Evolutionary conservation across 1,284 basidiomycete species (phyloP), one percentile per base, ranked within the genome.

Genomic region (Xanthoconium separans): DNA sequence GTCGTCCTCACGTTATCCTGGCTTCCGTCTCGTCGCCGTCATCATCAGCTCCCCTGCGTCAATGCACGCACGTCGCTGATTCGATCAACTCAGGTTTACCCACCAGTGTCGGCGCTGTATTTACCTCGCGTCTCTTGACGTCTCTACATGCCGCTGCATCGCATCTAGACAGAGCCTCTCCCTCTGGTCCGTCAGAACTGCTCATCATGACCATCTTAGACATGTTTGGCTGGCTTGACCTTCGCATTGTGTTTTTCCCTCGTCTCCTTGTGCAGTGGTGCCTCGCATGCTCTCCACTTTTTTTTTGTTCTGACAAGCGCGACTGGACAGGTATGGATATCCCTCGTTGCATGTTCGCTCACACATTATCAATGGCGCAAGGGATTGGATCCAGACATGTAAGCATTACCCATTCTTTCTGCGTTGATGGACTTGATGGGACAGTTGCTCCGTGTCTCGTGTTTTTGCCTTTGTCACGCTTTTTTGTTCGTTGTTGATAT

Each of bases 361-460:
- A 95, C 94, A 0, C 74, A 85, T 43, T 83, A 86, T 65, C 80
- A 98, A 40, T 98, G 95, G 95, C 82, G 81, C 24, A 82, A 78
- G 54, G 79, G 86, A 37, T 80, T 89, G 45, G 96, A 98, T 69
- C 96, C 96, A 12, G 95, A 97, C 70, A 89, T 91, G 72, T 97
- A 98, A 70, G 93, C 93, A 2, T 75, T 98, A 18, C 96, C 96
- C 3, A 84, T 96, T 37, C 92, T 97, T 59, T 93, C 91, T 2
- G 90, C 93, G 0, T 69, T 93, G 36, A 87, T 98, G 73, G 96
- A 99, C 70, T 84, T 98, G 45, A 72, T 93, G 16, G 94, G 93
- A 9, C 95, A 98, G 70, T 70, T 90, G 10, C 73, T 97, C 18
- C 83, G 98, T 6, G 88, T 89, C 4, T 63, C 82, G 2, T 89